Evolutionary conservation across 768 basidiomycete genomes (phyloP).

Genomic region (Cystobasidiopsis lactophilus): DNA sequence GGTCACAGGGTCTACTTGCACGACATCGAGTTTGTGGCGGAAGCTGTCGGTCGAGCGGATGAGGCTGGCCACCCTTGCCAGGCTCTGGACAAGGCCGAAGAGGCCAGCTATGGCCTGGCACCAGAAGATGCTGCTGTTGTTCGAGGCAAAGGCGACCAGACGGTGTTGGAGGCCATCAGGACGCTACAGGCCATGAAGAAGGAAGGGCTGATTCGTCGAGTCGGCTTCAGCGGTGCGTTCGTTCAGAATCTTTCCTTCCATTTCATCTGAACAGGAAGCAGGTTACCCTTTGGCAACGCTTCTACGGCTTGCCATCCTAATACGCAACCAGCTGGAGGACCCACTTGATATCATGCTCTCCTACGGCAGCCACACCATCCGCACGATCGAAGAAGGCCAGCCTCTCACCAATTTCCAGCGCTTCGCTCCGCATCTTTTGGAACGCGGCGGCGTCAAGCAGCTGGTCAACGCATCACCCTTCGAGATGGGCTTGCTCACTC

Average conservation of each 20-base stretch:
- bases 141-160: conserved; percentile 47
- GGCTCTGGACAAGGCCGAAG: conserved; percentile 26
- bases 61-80: not conserved
- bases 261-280: conserved; percentile 20
- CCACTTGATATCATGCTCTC: conserved; percentile 60
- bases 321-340: conserved; percentile 38
- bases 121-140: conserved; percentile 37
- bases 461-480: conserved; percentile 61
- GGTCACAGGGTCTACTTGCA: conserved; percentile 46
- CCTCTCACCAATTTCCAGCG: not conserved
- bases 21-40: conserved; percentile 45
- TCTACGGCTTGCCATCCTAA: conserved; percentile 56
- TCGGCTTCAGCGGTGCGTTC: conserved; percentile 54
- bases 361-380: conserved; percentile 26
- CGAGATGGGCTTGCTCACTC: conserved; percentile 56
- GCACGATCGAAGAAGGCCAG: conserved; percentile 33
- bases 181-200: conserved; percentile 46
- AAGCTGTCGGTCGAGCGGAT: conserved; percentile 24
- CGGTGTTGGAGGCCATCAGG: conserved; percentile 42
- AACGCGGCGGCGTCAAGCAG: conserved; percentile 45
- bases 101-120: conserved; percentile 42
- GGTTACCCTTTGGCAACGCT: conserved; percentile 63
- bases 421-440: conserved; percentile 31
- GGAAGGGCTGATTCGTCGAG: conserved; percentile 45
- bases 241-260: not conserved